Evolutionary conservation across 176 grass and related monocot genomes (phyloP).

Genomic region (sorghum (Sorghum bicolor)): Sorghum_bicolor_NCBIv3 NC_012874.2:64629001-64629500

Average conservation of each 20-base stretch:
- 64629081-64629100: no score
- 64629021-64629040: not conserved
- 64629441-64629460: not conserved
- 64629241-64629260: not conserved
- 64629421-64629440: not conserved
- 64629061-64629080: no score
- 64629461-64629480: not conserved
- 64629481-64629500: not conserved
- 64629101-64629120: not conserved
- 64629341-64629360: not conserved
- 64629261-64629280: not conserved
- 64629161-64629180: not conserved
- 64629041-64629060: not conserved
- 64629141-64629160: not conserved
- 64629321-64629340: not conserved
- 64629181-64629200: not conserved
- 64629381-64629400: not conserved
- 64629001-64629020: not conserved
- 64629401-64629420: not conserved
- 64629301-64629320: not conserved
- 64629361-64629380: not conserved
- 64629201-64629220: not conserved
- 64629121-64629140: not conserved
- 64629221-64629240: accelerated
- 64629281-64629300: not conserved